Percentiles rank a stretch among this genome's conserved stretches.
phyloP scores from a whole-genome alignment of 768 basidiomycete species.

The Auricularia cornea region DNA sequence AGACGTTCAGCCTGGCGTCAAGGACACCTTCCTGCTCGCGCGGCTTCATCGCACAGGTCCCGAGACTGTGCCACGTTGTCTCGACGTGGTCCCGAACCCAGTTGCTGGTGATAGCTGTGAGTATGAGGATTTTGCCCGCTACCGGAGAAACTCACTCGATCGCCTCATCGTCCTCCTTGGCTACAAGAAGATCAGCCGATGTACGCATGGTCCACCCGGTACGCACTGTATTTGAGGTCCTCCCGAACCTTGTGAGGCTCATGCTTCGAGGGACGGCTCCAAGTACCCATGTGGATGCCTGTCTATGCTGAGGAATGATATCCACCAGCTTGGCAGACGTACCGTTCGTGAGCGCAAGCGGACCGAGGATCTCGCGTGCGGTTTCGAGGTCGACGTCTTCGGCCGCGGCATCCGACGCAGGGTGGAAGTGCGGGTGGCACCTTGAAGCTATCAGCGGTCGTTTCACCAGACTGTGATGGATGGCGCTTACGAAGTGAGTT shows the following conservation, averaged over 20 bases:
- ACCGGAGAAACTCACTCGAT: constrained; percentile 48
- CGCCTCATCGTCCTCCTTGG: constrained; percentile 57
- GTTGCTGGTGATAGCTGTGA: neutral
- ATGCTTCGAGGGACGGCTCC: constrained; percentile 20
- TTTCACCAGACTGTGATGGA: neutral
- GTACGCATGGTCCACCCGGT: neutral
- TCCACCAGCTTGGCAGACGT: neutral
- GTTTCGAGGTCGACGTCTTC: constrained; percentile 61
- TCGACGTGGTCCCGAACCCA: constrained; percentile 46
- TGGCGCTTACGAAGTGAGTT: constrained; percentile 22
- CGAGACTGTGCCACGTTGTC: constrained; percentile 70
- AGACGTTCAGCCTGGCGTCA: constrained; percentile 54
- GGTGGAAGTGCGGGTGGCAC: constrained; percentile 72
- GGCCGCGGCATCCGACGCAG: constrained; percentile 50
- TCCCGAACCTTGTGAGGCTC: constrained; percentile 50
- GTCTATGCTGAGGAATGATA: constrained; percentile 37
- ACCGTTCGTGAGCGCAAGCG: neutral
- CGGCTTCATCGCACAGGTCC: constrained; percentile 49
- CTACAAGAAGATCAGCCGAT: constrained; percentile 9
- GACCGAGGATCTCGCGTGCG: constrained; percentile 43
- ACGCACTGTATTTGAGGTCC: constrained; percentile 45
- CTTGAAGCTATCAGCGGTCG: neutral
- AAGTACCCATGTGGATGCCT: constrained; percentile 60
- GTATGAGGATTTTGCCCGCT: constrained; percentile 21
- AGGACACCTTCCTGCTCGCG: constrained; percentile 58